These are phyloP conservation scores for Fistulifera solaris DNA, from an alignment of 108 stramenopile species.

Conservation along the genomic window DNA sequence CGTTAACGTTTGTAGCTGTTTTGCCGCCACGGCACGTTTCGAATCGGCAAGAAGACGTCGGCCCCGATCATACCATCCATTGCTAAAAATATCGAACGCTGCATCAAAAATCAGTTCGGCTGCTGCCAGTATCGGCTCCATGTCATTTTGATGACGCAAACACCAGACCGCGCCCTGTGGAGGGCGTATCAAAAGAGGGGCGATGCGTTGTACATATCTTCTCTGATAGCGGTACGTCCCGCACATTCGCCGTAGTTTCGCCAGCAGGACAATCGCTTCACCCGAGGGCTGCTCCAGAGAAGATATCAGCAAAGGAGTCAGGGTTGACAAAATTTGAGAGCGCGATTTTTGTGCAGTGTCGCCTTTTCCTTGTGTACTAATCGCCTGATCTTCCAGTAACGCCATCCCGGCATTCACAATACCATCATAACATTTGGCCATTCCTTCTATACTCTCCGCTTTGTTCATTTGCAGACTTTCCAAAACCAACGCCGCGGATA, in stretches of 20 bases:
- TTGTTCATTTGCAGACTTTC: constrained; percentile 60
- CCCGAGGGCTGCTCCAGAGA: constrained; percentile 74
- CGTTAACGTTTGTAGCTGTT: constrained; percentile 45
- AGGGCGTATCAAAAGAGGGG: constrained; percentile 71
- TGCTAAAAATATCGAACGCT: constrained; percentile 55
- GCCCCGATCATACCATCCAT: constrained; percentile 78
- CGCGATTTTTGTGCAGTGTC: constrained; percentile 16
- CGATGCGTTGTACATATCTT: constrained; percentile 80
- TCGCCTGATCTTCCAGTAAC: constrained; percentile 43
- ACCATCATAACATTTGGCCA: constrained; percentile 83
- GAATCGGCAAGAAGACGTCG: constrained; percentile 57
- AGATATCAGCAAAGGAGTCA: constrained; percentile 72
- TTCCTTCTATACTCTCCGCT: constrained; percentile 73
- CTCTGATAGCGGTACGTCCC: constrained; percentile 74
- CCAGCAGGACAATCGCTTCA: constrained; percentile 50
- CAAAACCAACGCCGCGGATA: constrained; percentile 57
- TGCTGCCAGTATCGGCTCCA: constrained; percentile 77
- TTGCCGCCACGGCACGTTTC: constrained; percentile 51
- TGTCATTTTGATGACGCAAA: constrained; percentile 80
- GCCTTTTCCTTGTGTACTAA: constrained; percentile 6
- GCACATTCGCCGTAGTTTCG: constrained; percentile 56
- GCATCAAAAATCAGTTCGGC: constrained; percentile 76
- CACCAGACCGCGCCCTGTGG: constrained; percentile 73
- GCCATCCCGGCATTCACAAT: constrained; percentile 77
- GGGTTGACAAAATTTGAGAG: constrained; percentile 52